Base-by-base conservation (phyloP, 2,329 filamentous ascomycete species). In the Sporothrix variecibatus region DNA sequence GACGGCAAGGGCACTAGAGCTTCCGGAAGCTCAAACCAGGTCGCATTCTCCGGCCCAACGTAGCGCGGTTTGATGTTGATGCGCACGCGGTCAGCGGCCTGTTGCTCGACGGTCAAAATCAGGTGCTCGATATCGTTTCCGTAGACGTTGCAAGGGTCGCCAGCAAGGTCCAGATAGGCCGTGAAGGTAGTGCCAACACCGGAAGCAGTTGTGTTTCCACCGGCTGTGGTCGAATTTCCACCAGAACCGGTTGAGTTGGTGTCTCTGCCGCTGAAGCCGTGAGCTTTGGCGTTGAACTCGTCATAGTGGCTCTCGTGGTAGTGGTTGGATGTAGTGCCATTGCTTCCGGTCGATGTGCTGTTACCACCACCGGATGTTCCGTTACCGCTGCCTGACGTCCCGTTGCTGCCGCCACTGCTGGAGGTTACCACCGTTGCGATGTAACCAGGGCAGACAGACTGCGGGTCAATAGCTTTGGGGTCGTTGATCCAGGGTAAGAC, bases 131-230 rank as follows among this genome's bases (percentile, higher is more conserved):
- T 84, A 79, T 97, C 94, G 8, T 87, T 91, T 0, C 94, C 94
- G 76, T 95, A 97, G 28, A 90, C 88, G 81, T 95, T 92, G 84
- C 94, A 96, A 6, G 91, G 85, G 11, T 85, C 78, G 0, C 93
- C 93, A 8, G 92, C 92, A 12, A 97, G 86, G 2, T 82, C 86
- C 67, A 97, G 85, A 76, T 92, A 87, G 1, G 93, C 94, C 0
- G 88, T 92, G 72, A 96, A 83, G 9, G 46, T 38, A 3, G 46
- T 49, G 20, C 67, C 65, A 11, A 68, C 46, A 28, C 4, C 67
- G 26, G 64, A 23, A 2, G 64, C 23, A 17, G 62, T 67, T 2
- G 38, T 46, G 23, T 67, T 67, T 2, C 62, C 62, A 38, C 62
- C 62, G 15, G 31, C 6, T 20, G 58, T 62, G 26, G 56, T 60